Evolutionary conservation across 139 green algal species (phyloP), one percentile per base, ranked within the genome.

Genomic region (Asterochloris erici): DNA sequence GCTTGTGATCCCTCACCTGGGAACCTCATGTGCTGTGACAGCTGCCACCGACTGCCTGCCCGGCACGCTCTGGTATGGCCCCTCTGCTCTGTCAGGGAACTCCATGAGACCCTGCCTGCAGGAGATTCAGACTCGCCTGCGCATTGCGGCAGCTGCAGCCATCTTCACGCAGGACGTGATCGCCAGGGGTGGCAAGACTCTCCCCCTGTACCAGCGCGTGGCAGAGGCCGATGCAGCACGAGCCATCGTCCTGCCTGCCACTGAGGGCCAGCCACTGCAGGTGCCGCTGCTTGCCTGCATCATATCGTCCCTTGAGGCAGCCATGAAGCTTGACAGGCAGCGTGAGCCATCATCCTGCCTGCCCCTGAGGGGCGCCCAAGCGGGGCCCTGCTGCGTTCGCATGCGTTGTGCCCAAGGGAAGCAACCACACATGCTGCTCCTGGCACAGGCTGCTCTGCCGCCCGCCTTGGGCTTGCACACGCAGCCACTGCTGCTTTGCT

Each of bases 131-230:
- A 77, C 84, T 11, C 86, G 96, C 14, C 87, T 98, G 23, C 63
- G 81, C 16, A 94, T 98, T 23, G 79, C 92, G 9, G 47, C 76
- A 10, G 92, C 95, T 9, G 83, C 74, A 14, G 89, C 89, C 0
- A 87, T 98, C 28, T 90, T 98, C 84, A 98, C 95, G 0, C 95
- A 98, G 91, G 94, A 98, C 54, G 87, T 94, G 24, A 86, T 98
- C 9, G 2, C 92, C 68, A 90, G 95, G 2, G 92, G 89, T 11
- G 90, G 90, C 73, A 95, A 94, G 84, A 66, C 84, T 13, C 87
- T 95, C 26, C 92, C 95, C 2, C 86, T 98, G 81, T 97, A 95
- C 84, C 68, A 74, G 0, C 91, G 91, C 1, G 90, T 98, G 21
- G 76, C 79, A 0, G 86, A 88, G 38, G 88, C 85, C 0, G 70